Percentiles rank a stretch among this genome's conserved stretches.
Evolutionary conservation across 345 rosid genomes (phyloP).

Genomic region (Dovyalis caffra): DNA sequence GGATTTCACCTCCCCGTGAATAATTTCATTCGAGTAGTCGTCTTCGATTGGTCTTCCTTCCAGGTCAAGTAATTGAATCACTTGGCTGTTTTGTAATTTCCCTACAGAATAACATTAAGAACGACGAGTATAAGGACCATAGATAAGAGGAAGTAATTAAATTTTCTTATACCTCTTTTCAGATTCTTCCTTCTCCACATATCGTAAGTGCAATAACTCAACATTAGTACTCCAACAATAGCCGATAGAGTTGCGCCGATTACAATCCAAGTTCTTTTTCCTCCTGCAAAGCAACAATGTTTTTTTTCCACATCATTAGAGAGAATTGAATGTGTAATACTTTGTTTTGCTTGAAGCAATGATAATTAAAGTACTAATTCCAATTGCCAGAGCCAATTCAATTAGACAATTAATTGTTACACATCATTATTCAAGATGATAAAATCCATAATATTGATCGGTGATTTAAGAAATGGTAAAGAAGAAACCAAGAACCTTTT

Average conservation of each 20-base stretch:
- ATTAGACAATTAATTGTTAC: too few species aligned
- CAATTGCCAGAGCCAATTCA: too few species aligned
- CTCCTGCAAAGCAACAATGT: neutral
- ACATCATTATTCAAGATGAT: too few species aligned
- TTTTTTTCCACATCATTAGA: neutral
- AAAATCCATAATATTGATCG: too few species aligned
- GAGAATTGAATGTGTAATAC: neutral
- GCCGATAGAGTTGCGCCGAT: constrained; percentile 1
- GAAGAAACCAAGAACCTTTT: too few species aligned
- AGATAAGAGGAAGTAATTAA: too few species aligned
- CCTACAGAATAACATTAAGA: neutral
- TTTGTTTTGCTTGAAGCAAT: neutral
- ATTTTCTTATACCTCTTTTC: neutral
- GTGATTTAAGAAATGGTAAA: too few species aligned
- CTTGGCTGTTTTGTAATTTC: neutral
- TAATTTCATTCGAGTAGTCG: neutral
- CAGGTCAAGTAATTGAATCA: constrained; percentile 19
- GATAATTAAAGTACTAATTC: too few species aligned
- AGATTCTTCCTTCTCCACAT: constrained; percentile 11
- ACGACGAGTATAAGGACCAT: neutral
- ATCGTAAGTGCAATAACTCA: neutral
- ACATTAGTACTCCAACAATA: neutral
- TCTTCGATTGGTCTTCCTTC: neutral
- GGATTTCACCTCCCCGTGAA: constrained; percentile 11
- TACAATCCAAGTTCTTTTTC: constrained; percentile 9